Conservation (phyloP, 1,139 yeast genomes). For the Saccharomyces hybrid region DNA sequence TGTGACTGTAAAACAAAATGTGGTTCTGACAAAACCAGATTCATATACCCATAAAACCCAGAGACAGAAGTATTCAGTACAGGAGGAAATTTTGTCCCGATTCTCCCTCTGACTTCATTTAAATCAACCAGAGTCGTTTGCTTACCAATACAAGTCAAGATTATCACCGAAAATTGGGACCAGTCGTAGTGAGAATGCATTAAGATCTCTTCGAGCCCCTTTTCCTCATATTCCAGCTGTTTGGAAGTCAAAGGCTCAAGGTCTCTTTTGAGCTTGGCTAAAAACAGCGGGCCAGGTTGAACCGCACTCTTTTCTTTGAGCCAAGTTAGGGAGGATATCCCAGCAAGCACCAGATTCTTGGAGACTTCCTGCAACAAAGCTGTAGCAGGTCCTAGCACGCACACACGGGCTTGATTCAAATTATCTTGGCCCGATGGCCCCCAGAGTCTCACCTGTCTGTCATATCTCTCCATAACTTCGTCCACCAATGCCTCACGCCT, state of each 20-base stretch:
- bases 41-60: constrained; percentile 65
- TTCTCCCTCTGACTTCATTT: background rate
- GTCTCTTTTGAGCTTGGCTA: background rate
- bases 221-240: background rate
- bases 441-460: constrained; percentile 88
- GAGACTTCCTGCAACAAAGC: constrained; percentile 56
- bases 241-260: background rate
- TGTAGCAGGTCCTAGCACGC: constrained; percentile 54
- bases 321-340: constrained; percentile 60
- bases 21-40: constrained; percentile 45
- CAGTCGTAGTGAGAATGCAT: background rate
- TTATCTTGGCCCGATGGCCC: constrained; percentile 65
- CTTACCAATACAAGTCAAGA: background rate
- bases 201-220: background rate
- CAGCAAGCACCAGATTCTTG: constrained; percentile 77
- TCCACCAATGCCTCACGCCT: background rate
- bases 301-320: constrained; percentile 23
- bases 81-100: constrained; percentile 10
- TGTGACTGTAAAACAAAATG: constrained; percentile 72
- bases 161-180: background rate
- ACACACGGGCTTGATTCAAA: constrained; percentile 52
- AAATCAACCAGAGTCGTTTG: constrained; percentile 2
- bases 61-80: constrained; percentile 9
- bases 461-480: constrained; percentile 43
- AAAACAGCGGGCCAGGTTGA: background rate